Conservation (phyloP, 768 basidiomycete genomes). For the Kwoniella dejecticola region DNA sequence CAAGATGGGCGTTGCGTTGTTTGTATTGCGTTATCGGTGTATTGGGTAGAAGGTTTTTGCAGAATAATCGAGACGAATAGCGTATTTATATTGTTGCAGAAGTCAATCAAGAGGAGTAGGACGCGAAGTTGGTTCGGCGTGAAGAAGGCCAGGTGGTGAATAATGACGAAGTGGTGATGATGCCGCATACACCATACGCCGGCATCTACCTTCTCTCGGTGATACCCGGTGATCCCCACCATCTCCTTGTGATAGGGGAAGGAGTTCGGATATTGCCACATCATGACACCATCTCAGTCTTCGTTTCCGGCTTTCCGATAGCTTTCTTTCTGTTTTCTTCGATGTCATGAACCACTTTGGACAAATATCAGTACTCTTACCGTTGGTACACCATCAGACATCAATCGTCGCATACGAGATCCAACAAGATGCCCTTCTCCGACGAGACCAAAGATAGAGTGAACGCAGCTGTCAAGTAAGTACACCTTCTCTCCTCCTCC, state of each 20-base stretch:
- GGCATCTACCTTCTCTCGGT: background rate
- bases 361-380: background rate
- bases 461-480: conserved; percentile 52
- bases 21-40: too few species aligned
- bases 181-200: too few species aligned
- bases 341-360: background rate
- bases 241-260: too few species aligned
- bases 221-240: background rate
- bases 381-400: background rate
- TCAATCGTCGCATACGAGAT: background rate
- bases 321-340: conserved; percentile 6
- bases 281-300: background rate
- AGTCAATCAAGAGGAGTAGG: background rate
- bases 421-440: conserved; percentile 48
- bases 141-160: background rate
- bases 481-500: too few species aligned
- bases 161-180: background rate
- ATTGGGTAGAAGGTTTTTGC: too few species aligned
- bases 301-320: background rate
- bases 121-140: background rate
- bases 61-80: too few species aligned
- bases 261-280: conserved; percentile 1
- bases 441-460: conserved; percentile 56
- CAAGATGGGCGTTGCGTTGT: too few species aligned
- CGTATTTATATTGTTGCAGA: too few species aligned